Evolutionary conservation across 2,329 filamentous ascomycete genomes (phyloP), one percentile per base, ranked within the genome.

Genomic region (Verticillium longisporum): DNA sequence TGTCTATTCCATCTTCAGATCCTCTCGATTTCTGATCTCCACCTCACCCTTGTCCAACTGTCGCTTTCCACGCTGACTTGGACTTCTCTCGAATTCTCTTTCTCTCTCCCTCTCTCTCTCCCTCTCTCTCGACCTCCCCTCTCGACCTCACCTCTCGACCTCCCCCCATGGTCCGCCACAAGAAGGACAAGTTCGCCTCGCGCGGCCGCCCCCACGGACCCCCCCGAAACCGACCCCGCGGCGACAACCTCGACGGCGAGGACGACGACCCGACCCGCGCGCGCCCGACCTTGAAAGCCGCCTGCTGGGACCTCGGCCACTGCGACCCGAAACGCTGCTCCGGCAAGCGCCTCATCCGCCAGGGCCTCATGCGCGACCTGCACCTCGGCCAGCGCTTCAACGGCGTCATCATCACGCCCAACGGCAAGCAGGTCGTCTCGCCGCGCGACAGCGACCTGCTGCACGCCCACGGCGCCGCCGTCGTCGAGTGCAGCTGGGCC

Each of bases 401-500:
- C 38, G 95, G 95, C 62, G 90, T 99, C 65, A 90, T 99, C 70
- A 91, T 99, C 71, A 96, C 91, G 10, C 95, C 95, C 32, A 98
- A 98, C 78, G 95, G 91, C 65, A 97, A 96, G 73, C 86, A 83
- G 61, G 85, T 92, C 15, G 74, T 98, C 54, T 96, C 90, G 5
- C 90, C 92, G 1, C 91, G 92, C 58, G 95, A 99, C 75, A 81
- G 81, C 61, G 87, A 89, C 57, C 78, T 96, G 15, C 83, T 98
- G 68, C 92, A 96, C 69, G 88, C 92, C 74, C 90, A 91, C 71
- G 95, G 95, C 65, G 94, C 93, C 21, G 95, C 95, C 3, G 95
- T 99, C 3, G 95, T 99, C 18, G 95, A 99, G 78, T 97, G 93
- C 71, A 96, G 91, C 31, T 99, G 95, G 95, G 96, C 96, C 3